These are phyloP conservation scores for Onygenales sp. DNA, from an alignment of 2,329 filamentous ascomycete genomes.

Conservation along the genomic window DNA sequence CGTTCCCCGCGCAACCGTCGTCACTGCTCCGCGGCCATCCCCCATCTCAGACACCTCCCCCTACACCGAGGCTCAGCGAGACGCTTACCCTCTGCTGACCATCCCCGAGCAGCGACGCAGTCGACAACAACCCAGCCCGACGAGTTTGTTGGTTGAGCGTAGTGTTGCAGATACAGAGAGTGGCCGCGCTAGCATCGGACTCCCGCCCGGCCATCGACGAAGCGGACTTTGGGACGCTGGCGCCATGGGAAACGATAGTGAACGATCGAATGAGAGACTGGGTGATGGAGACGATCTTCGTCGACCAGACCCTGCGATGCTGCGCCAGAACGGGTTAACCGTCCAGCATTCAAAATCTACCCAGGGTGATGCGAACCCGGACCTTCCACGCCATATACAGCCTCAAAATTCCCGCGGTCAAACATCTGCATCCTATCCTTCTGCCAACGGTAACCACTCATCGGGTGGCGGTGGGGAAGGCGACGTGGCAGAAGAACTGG, in stretches of 20 bases:
- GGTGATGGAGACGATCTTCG: slow-evolving; percentile 18
- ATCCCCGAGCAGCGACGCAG: slow-evolving; percentile 49
- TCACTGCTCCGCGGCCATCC: slow-evolving; percentile 30
- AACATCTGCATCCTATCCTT: slow-evolving; percentile 30
- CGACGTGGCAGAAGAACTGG: slow-evolving; percentile 56
- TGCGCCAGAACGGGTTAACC: slow-evolving; percentile 14
- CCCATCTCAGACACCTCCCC: slow-evolving; percentile 21
- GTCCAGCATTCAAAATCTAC: neutral
- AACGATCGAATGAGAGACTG: slow-evolving; percentile 14
- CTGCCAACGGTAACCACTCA: slow-evolving; percentile 24
- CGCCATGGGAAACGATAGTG: slow-evolving; percentile 17
- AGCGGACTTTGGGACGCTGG: slow-evolving; percentile 20
- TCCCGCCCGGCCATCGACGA: slow-evolving; percentile 36
- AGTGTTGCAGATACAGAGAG: slow-evolving; percentile 38
- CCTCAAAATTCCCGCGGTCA: slow-evolving; percentile 34
- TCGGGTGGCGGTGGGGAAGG: slow-evolving; percentile 24
- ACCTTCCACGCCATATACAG: slow-evolving; percentile 27
- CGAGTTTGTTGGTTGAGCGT: slow-evolving; percentile 40
- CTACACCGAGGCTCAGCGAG: slow-evolving; percentile 20
- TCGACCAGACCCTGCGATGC: slow-evolving; percentile 21
- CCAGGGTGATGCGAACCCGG: slow-evolving; percentile 9
- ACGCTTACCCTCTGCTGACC: slow-evolving; percentile 48
- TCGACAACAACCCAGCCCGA: slow-evolving; percentile 38
- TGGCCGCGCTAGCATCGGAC: slow-evolving; percentile 43
- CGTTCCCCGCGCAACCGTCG: slow-evolving; percentile 45